A percentile compares a stretch with the other conserved stretches of the same genome.
Evolutionary conservation across 1,139 yeast species (phyloP).

Genomic region (Pichia sorboxylosa): DNA sequence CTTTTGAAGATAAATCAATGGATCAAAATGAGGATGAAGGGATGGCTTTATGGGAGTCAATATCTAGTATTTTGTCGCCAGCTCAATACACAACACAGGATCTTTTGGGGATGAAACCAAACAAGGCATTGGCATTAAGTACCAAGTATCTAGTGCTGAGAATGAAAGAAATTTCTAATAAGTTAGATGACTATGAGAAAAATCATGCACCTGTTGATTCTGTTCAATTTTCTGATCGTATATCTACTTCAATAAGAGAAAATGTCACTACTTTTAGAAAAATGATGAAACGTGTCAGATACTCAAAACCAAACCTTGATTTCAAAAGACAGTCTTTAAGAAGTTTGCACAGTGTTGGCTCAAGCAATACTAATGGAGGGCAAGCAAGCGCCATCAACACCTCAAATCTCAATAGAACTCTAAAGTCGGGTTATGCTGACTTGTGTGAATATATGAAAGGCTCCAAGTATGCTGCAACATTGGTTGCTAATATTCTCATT

Average conservation of each 20-base stretch:
- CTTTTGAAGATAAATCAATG: no score
- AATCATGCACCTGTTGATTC: neutral
- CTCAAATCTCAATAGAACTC: slow-evolving; percentile 6
- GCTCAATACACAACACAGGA: slow-evolving; percentile 3
- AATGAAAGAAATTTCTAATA: slow-evolving; percentile 1
- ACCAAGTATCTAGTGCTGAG: slow-evolving; percentile 1
- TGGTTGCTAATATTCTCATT: slow-evolving; percentile 74
- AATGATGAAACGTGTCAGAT: slow-evolving; percentile 3
- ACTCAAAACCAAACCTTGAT: slow-evolving; percentile 1
- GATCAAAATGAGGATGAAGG: no score
- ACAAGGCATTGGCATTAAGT: slow-evolving; percentile 4
- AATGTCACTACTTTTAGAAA: slow-evolving; percentile 2
- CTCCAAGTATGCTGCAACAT: slow-evolving; percentile 63
- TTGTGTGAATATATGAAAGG: slow-evolving; percentile 63
- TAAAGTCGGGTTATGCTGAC: slow-evolving; percentile 28
- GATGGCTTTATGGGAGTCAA: no score
- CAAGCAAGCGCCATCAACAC: neutral
- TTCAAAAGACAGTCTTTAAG: slow-evolving; percentile 1
- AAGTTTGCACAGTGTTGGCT: neutral
- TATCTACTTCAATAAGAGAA: neutral
- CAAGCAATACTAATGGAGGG: slow-evolving; percentile 1
- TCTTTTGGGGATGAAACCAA: slow-evolving; percentile 6
- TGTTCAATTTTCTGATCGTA: neutral
- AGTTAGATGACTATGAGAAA: slow-evolving; percentile 1
- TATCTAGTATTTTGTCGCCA: no score